These are phyloP conservation scores for Chiua sp. DNA, from an alignment of 1,284 basidiomycete species.

Conservation along the genomic window DNA sequence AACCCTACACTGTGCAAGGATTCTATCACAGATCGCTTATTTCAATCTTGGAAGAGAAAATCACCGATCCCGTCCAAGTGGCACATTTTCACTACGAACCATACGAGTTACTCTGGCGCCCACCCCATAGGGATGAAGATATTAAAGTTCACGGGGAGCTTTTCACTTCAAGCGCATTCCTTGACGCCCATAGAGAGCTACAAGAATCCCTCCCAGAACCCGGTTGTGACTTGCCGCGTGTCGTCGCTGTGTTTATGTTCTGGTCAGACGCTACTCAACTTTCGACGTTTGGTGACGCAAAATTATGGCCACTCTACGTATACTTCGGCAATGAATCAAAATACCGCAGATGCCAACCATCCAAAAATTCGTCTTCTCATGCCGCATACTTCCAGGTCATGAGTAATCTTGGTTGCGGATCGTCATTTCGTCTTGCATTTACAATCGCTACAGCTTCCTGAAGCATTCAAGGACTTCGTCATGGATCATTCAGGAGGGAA, in stretches of 20 bases:
- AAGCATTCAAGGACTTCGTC: no score
- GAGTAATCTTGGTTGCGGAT: no score
- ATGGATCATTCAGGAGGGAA: no score
- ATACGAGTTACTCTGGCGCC: background rate
- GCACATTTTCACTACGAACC: background rate
- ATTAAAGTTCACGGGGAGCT: background rate
- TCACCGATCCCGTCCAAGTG: background rate
- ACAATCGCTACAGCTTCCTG: no score
- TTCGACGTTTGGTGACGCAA: background rate
- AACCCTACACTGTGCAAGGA: background rate
- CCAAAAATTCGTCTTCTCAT: constrained; percentile 32
- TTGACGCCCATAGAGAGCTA: background rate
- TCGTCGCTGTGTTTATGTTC: background rate
- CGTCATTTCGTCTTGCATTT: no score
- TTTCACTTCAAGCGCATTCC: background rate
- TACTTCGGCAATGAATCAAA: constrained; percentile 44
- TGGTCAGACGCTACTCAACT: constrained; percentile 15
- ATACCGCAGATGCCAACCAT: constrained; percentile 34
- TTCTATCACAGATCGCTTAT: background rate
- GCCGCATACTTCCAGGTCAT: constrained; percentile 31
- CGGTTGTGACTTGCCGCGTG: constrained; percentile 5
- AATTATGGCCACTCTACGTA: constrained; percentile 27
- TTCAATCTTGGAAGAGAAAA: background rate
- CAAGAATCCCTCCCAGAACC: background rate
- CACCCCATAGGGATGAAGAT: background rate